Base-by-base conservation (phyloP, 192 early-diverging fungal species). In the Glomus cerebriforme region DNA sequence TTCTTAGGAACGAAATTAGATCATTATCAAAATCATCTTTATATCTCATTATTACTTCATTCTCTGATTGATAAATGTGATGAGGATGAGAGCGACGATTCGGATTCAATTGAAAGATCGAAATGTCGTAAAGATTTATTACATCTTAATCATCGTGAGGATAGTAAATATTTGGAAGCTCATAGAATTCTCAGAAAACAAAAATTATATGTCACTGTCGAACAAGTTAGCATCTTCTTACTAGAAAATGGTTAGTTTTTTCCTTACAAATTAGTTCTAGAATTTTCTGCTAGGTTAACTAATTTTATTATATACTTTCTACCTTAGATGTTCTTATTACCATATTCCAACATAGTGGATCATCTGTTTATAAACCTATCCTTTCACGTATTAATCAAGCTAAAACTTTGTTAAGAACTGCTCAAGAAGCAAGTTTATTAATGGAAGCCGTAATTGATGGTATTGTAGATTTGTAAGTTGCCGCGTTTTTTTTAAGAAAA, bases 391-490 rank as follows among this genome's bases (percentile, higher is more conserved):
- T 85, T 22, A 69, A 68, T 3, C 79, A 84, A 26, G 45, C 78
- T 13, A 80, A 45, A 27, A 81, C 83, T 3, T 71, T 84, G 7
- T 64, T 84, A 2, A 65, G 86, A 12, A 81, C 83, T 34, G 26
- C 80, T 2, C 69, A 80, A 39, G 86, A 87, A 59, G 82, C 81
- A 24, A 84, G 81, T 22, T 84, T 87, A 59, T 43, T 87, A 13
- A 54, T 87, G 37, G 82, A 87, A 47, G 78, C 84, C n/a, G 70
- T 87, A 26, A 85, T 87, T 35, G 86, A 87, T 66, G 81, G 80
- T 3, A 86, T 87, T 72, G 86, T 87, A 0, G 86, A 86, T 54
- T 82, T 73, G 71, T 73, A 58, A 47, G 32, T 58, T 4, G 24
- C 1, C 0, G 6, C 7, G 10, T 43, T 9, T 43, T 5, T 43